Evolutionary conservation across 257 asterid genomes (phyloP).

Genomic region (Penstemon newberryi): DNA sequence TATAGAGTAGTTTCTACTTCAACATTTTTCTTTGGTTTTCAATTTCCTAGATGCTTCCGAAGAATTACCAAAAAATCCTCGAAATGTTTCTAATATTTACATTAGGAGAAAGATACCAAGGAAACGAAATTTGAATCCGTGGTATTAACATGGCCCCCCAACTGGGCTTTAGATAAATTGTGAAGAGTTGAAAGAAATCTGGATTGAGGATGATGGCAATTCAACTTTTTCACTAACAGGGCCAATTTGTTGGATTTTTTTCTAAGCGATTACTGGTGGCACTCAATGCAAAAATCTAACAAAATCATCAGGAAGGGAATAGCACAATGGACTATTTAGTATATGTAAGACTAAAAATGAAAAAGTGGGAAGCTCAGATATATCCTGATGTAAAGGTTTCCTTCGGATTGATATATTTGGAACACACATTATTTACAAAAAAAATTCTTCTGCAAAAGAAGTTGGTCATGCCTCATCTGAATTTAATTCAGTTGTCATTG

Average conservation of each 20-base stretch:
- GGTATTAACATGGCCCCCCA: not conserved
- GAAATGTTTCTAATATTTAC: too few species aligned
- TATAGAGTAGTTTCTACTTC: too few species aligned
- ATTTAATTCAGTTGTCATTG: too few species aligned
- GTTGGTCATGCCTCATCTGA: not conserved
- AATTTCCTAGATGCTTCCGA: too few species aligned
- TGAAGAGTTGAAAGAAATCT: too few species aligned
- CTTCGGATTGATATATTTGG: not conserved
- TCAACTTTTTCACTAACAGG: not conserved
- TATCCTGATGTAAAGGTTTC: not conserved
- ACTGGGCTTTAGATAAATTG: not conserved
- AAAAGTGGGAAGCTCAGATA: not conserved
- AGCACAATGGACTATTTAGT: not conserved
- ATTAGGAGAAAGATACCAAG: too few species aligned
- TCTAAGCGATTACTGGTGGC: not conserved
- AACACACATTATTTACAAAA: not conserved
- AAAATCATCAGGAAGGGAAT: not conserved
- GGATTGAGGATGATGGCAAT: not conserved
- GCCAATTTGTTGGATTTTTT: not conserved
- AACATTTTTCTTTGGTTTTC: too few species aligned
- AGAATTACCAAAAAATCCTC: too few species aligned
- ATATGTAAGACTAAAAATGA: not conserved
- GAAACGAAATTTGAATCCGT: too few species aligned
- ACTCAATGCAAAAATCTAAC: not conserved
- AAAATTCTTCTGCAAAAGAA: not conserved